Evolutionary conservation across 2,329 filamentous ascomycete genomes (phyloP).

Genomic region (Aureobasidium sp.): DNA sequence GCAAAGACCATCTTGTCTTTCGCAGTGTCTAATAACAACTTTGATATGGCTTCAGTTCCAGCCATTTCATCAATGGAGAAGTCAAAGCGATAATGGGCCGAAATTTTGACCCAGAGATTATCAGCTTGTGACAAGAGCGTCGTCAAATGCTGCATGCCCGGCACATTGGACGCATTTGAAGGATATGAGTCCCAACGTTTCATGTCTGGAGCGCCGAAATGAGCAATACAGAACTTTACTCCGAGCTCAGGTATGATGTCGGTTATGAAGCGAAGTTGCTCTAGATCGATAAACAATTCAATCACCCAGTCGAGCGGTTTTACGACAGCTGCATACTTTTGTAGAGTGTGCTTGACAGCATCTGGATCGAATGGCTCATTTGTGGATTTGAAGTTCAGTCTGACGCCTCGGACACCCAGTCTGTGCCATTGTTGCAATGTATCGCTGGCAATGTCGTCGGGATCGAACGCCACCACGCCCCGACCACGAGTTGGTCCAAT

Average conservation of each 20-base stretch:
- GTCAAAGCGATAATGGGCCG: constrained; percentile 49
- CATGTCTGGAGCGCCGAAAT: constrained; percentile 39
- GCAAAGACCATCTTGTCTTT: constrained; percentile 47
- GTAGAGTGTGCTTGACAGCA: constrained; percentile 36
- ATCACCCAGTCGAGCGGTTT: constrained; percentile 47
- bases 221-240: constrained; percentile 50
- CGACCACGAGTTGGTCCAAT: constrained; percentile 18
- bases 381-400: constrained; percentile 25
- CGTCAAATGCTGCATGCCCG: constrained; percentile 43
- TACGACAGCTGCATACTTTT: constrained; percentile 43
- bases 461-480: constrained; percentile 25
- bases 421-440: constrained; percentile 21
- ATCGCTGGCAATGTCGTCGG: constrained; percentile 16
- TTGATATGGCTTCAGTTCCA: constrained; percentile 38
- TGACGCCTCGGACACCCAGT: constrained; percentile 24
- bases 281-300: constrained; percentile 49
- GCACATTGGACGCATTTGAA: constrained; percentile 9
- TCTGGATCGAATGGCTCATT: constrained; percentile 30
- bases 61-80: constrained; percentile 36
- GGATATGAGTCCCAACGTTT: constrained; percentile 21
- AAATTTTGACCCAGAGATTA: constrained; percentile 49
- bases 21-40: constrained; percentile 40
- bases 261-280: constrained; percentile 41
- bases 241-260: constrained; percentile 38
- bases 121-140: constrained; percentile 36